These are phyloP conservation scores for Solanum clarkiae DNA, from an alignment of 257 asterid genomes.

Conservation along the genomic window DNA sequence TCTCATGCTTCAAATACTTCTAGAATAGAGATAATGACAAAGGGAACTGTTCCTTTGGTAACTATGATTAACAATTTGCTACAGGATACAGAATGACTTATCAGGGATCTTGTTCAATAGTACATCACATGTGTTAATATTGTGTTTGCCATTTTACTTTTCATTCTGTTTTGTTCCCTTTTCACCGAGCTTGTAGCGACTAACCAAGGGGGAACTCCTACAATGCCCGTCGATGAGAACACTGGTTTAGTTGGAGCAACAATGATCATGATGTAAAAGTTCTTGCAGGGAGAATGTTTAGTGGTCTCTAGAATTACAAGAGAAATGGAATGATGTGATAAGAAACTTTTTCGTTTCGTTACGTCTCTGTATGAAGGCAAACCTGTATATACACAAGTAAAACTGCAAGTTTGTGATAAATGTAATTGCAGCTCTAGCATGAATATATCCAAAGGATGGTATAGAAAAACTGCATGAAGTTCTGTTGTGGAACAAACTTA, in stretches of 20 bases:
- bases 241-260: neutral
- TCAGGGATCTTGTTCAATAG: neutral
- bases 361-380: neutral
- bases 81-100: slow-evolving; percentile 40
- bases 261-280: neutral
- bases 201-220: neutral
- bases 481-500: no score
- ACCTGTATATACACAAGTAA: neutral
- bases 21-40: slow-evolving; percentile 82
- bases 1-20: slow-evolving; percentile 62
- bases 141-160: neutral
- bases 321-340: neutral
- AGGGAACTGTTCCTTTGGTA: slow-evolving; percentile 77
- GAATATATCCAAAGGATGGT: neutral
- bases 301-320: neutral
- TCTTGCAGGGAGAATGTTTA: neutral
- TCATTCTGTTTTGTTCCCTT: neutral
- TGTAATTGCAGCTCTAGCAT: neutral
- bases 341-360: neutral
- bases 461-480: neutral
- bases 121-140: neutral
- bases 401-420: neutral
- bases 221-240: neutral
- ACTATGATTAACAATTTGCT: slow-evolving; percentile 68
- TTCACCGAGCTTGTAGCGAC: neutral